Conservation (phyloP, 2,329 filamentous ascomycete species). For the Nothophaeocryptopus gaeumannii region DNA sequence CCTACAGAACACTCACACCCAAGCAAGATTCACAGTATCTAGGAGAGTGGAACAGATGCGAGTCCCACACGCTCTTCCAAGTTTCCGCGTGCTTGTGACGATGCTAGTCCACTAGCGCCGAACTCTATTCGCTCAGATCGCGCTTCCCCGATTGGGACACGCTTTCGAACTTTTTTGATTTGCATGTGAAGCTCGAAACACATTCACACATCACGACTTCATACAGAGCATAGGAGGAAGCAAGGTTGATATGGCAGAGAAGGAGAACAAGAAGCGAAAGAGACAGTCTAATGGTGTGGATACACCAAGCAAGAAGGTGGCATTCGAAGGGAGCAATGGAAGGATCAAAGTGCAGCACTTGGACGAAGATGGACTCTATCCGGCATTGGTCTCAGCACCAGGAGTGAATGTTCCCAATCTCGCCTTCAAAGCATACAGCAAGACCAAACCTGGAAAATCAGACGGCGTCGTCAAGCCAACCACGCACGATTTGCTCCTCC, state of each 20-base stretch:
- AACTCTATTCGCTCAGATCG: not conserved
- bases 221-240: not conserved
- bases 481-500: conserved; percentile 55
- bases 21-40: no score
- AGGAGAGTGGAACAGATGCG: no score
- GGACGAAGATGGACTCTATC: conserved; percentile 24
- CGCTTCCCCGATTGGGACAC: not conserved
- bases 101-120: no score
- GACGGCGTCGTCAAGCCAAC: conserved; percentile 35
- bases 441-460: conserved; percentile 22
- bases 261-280: conserved; percentile 52
- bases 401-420: conserved; percentile 40
- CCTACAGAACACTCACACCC: no score
- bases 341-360: conserved; percentile 31
- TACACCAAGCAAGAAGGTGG: conserved; percentile 41
- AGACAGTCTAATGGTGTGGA: conserved; percentile 44
- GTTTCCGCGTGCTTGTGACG: not conserved
- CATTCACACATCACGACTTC: no score
- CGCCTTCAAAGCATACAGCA: conserved; percentile 52
- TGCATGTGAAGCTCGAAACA: no score
- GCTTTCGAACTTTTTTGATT: no score
- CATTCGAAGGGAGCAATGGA: conserved; percentile 18
- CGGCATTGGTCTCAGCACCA: conserved; percentile 38
- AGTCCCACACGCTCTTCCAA: not conserved
- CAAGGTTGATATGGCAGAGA: conserved; percentile 27